Evolutionary conservation across 148 eudicot species (phyloP), one percentile per base, ranked within the genome.

Genomic region (Fagopyrum homotropicum): DNA sequence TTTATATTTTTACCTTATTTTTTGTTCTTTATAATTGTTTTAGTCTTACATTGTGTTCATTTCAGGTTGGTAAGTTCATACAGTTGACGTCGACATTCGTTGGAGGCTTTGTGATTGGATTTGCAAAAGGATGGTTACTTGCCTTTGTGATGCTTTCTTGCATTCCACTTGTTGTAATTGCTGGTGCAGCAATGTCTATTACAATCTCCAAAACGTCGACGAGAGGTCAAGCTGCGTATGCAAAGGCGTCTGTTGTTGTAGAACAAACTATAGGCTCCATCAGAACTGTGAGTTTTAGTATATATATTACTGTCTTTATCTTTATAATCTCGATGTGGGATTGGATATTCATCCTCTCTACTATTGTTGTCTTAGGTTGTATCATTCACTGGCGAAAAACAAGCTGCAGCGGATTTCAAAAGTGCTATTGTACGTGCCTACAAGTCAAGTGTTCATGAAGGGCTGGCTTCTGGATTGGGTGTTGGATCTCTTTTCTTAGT

Each of bases 191-290:
- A 68, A 88, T 85, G 86, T 72, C 90, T 47, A 11, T 84, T 7
- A 15, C 78, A 4, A 26, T 89, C 49, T 74, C 96, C 75, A 90
- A 73, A 78, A 84, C 82, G 87, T 84, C 98, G 12, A 78, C 92
- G 9, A 75, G 69, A 43, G 90, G 88, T 44, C 98, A 93, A 79
- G 73, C 74, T 10, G 87, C 96, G 69, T 93, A 89, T 79, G 92
- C 88, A 69, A 86, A 87, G 82, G 98, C 98, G 14, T 89, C 96
- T 15, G 74, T 22, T 80, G 80, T 90, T 26, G 98, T 93, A 59
- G 96, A 93, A 74, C 93, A 93, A 77, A 86, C 98, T 44, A 76
- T 93, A 63, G 92, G 93, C 46, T 89, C 98, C 50, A 93, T 93
- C 51, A 89, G 93, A 86, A 93, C 98, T 6, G 98, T 93, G 72